Conservation (phyloP, 805 yeast species). For the Scheffersomyces lignosus region DNA sequence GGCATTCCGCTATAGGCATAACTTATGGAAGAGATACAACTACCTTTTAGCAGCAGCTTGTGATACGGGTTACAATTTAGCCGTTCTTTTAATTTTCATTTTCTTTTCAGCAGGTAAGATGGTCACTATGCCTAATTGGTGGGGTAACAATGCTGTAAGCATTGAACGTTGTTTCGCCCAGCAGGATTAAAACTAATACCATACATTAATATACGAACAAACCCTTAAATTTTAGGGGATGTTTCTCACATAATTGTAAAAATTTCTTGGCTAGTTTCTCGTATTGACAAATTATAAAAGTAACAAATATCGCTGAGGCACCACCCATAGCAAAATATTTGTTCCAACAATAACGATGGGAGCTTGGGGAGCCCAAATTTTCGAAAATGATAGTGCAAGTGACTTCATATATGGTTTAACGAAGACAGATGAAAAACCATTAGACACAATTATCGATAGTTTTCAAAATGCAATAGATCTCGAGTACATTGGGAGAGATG, state of each 20-base stretch:
- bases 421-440: not conserved
- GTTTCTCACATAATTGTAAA: not conserved
- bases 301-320: not conserved
- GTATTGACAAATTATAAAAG: not conserved
- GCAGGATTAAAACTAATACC: too few species aligned
- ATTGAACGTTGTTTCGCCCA: constrained; percentile 50
- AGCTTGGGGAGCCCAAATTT: constrained; percentile 1
- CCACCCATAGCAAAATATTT: not conserved
- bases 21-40: constrained; percentile 44
- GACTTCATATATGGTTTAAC: not conserved
- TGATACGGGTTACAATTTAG: constrained; percentile 50
- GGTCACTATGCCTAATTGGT: constrained; percentile 43
- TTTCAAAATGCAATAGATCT: not conserved
- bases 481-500: not conserved
- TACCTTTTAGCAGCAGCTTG: constrained; percentile 52
- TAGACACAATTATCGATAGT: not conserved
- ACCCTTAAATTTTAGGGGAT: not conserved
- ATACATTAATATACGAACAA: not conserved
- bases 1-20: constrained; percentile 37
- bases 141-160: constrained; percentile 47
- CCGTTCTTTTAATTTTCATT: constrained; percentile 40
- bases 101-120: constrained; percentile 25
- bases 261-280: not conserved
- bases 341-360: constrained; percentile 1
- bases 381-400: constrained; percentile 1